Evolutionary conservation across 208 protist species (phyloP).

Genomic region (Wallacemonas rigidus): DNA sequence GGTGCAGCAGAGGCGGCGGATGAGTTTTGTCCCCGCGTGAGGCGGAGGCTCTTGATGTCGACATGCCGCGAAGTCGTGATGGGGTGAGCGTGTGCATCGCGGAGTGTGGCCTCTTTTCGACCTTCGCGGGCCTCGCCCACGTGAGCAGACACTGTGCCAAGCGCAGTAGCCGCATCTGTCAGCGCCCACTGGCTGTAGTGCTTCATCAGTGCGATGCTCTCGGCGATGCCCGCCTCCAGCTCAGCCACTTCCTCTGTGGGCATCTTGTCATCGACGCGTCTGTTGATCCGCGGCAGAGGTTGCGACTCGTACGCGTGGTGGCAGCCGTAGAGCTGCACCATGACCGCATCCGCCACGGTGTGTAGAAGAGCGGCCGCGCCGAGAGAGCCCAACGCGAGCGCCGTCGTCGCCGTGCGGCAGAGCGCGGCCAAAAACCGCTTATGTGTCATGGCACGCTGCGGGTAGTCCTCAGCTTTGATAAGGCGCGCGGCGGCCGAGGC

Average conservation of each 20-base stretch:
- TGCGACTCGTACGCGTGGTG: slow-evolving; percentile 2
- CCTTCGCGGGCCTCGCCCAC: slow-evolving; percentile 41
- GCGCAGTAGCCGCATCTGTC: slow-evolving; percentile 38
- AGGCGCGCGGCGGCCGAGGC: slow-evolving; percentile 20
- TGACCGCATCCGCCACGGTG: slow-evolving; percentile 50
- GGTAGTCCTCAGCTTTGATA: slow-evolving; percentile 18
- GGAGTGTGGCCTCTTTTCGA: slow-evolving; percentile 77
- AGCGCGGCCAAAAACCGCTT: slow-evolving; percentile 55
- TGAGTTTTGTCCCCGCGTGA: slow-evolving; percentile 9
- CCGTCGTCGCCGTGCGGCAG: slow-evolving; percentile 36
- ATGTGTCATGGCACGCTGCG: slow-evolving; percentile 17
- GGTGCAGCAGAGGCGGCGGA: too few species aligned
- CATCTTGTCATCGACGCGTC: background rate
- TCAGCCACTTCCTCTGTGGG: slow-evolving; percentile 21
- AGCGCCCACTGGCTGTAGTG: slow-evolving; percentile 73
- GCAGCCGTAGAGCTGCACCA: slow-evolving; percentile 42
- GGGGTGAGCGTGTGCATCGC: slow-evolving; percentile 55
- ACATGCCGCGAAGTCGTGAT: slow-evolving; percentile 67
- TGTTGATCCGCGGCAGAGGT: background rate
- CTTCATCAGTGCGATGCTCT: slow-evolving; percentile 32
- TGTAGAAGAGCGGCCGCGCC: slow-evolving; percentile 53
- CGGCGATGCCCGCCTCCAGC: slow-evolving; percentile 30
- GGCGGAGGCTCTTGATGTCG: slow-evolving; percentile 59
- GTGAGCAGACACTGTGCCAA: slow-evolving; percentile 75
- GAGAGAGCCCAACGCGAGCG: slow-evolving; percentile 60